Percentiles rank a stretch among this genome's conserved stretches.
Evolutionary conservation across 2,329 filamentous ascomycete species (phyloP).

Genomic region (Colletotrichum kahawae): DNA sequence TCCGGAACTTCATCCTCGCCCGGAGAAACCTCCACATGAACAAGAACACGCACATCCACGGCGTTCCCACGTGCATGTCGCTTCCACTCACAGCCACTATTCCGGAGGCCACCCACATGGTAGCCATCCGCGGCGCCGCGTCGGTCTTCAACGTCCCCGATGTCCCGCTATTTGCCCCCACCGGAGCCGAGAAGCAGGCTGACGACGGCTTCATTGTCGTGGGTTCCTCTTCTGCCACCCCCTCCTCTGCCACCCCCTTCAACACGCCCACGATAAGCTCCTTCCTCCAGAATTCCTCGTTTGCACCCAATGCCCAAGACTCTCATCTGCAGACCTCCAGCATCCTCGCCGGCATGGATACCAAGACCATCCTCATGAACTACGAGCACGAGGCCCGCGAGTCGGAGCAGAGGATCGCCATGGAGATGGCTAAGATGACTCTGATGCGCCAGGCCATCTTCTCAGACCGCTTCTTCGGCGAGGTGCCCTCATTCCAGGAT

Average conservation of each 20-base stretch:
- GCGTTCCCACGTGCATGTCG: not conserved
- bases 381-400: constrained; percentile 6
- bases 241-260: not conserved
- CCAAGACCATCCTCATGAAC: not conserved
- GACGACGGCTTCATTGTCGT: too few species aligned
- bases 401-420: constrained; percentile 1
- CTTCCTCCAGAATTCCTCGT: not conserved
- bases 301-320: not conserved
- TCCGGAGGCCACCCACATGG: not conserved
- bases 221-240: not conserved
- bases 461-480: not conserved
- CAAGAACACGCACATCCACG: not conserved
- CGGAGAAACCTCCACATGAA: not conserved
- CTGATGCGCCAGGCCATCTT: constrained; percentile 5
- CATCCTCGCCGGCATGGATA: not conserved
- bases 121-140: not conserved
- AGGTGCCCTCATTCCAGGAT: not conserved
- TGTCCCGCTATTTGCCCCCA: not conserved
- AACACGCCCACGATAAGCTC: not conserved
- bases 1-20: not conserved
- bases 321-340: not conserved
- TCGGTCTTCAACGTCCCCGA: not conserved
- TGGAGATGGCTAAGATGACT: not conserved
- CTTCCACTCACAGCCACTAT: not conserved
- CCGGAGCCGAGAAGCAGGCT: too few species aligned